phyloP scores from a whole-genome alignment of 345 rosid genomes.

The Brassica carinata region DNA sequence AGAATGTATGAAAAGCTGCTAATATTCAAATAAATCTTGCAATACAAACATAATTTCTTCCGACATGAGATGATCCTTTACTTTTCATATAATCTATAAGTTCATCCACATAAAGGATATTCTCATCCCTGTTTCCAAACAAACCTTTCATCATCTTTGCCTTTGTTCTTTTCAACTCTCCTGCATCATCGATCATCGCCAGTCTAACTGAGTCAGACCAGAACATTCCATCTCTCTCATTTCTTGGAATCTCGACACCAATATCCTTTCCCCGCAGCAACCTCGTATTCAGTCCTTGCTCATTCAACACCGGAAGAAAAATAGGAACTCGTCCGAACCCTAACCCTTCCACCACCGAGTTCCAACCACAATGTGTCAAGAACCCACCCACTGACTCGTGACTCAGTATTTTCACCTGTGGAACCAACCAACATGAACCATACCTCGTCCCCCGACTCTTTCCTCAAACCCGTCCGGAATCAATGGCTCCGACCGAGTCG shows the following conservation, averaged over 20 bases:
- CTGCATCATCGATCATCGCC: constrained; percentile 36
- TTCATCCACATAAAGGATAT: constrained; percentile 18
- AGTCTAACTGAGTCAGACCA: constrained; percentile 40
- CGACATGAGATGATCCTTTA: neutral
- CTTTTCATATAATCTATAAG: constrained; percentile 23
- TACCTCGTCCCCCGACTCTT: constrained; percentile 37
- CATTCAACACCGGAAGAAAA: constrained; percentile 42
- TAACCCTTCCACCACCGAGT: constrained; percentile 51
- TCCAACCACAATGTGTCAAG: constrained; percentile 53
- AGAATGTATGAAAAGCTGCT: neutral
- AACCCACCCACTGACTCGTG: constrained; percentile 50
- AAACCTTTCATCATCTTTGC: constrained; percentile 32
- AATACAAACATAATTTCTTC: neutral
- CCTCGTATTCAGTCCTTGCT: constrained; percentile 53
- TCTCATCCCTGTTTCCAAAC: constrained; percentile 33
- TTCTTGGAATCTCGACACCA: constrained; percentile 45
- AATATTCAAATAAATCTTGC: neutral
- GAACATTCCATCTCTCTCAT: constrained; percentile 48
- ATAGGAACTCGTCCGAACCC: constrained; percentile 42
- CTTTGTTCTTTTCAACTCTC: constrained; percentile 30
- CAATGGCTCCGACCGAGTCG: neutral
- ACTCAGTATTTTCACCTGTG: constrained; percentile 41
- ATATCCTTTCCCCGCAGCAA: constrained; percentile 42
- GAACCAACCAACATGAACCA: constrained; percentile 42
- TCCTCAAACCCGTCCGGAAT: constrained; percentile 43